phyloP scores from a whole-genome alignment of 2,329 filamentous ascomycete species.

The Pezicula rhizophila region DNA sequence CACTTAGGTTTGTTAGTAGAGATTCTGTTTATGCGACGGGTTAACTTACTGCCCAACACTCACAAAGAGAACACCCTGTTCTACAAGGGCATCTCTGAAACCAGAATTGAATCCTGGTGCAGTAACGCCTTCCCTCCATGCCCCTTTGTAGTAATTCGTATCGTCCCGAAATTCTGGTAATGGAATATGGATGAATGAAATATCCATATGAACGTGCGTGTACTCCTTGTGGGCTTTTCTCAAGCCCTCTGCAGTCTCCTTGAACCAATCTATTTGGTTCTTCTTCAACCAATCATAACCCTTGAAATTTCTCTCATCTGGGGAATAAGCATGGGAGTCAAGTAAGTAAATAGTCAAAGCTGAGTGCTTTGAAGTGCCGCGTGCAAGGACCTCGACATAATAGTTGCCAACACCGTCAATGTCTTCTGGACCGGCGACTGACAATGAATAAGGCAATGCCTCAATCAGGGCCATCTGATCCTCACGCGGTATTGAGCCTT shows the following conservation, averaged over 20 bases:
- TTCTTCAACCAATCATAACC: conserved; percentile 98
- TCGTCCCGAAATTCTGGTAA: conserved; percentile 75
- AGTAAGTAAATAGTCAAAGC: conserved; percentile 92
- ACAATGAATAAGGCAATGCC: conserved; percentile 81
- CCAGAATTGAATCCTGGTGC: conserved; percentile 85
- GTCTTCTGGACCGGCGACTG: conserved; percentile 73
- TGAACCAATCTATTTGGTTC: conserved; percentile 93
- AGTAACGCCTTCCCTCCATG: conserved; percentile 77
- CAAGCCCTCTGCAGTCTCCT: conserved; percentile 64
- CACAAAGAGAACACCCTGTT: conserved; percentile 79
- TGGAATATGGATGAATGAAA: conserved; percentile 97
- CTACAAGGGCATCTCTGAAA: conserved; percentile 85
- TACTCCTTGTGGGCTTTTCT: conserved; percentile 78
- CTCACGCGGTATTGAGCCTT: conserved; percentile 65
- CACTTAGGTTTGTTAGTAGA: conserved; percentile 39
- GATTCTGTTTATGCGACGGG: background rate
- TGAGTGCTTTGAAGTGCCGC: conserved; percentile 73
- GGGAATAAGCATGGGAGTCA: conserved; percentile 87
- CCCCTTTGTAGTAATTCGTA: conserved; percentile 57
- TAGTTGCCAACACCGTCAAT: conserved; percentile 95
- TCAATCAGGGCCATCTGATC: conserved; percentile 83
- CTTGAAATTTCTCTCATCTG: conserved; percentile 79
- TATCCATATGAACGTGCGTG: conserved; percentile 86
- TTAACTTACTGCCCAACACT: conserved; percentile 81
- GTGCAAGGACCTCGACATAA: conserved; percentile 80